Evolutionary conservation across 306 rosid species (phyloP).

Genomic region (Cucumis cinereus): DNA sequence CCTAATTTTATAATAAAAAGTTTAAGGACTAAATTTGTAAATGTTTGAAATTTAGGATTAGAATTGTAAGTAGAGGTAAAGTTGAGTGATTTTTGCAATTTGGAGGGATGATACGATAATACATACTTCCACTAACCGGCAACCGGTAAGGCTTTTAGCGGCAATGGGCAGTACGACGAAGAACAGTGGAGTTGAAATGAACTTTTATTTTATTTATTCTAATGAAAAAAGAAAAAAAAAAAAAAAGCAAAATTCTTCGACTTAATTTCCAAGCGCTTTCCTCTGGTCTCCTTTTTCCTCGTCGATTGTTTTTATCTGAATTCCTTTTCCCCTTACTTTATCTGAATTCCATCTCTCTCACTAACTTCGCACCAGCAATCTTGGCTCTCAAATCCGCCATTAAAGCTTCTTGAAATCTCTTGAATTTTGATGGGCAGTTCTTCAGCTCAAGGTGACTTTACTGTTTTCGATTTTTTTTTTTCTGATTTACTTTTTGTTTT

Average conservation of each 20-base stretch:
- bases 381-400: neutral
- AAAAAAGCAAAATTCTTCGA: neutral
- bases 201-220: neutral
- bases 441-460: neutral
- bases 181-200: neutral
- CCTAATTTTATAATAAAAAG: too few species aligned
- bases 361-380: neutral
- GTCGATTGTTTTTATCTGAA: neutral
- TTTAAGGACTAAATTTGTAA: too few species aligned
- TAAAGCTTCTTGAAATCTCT: neutral
- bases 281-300: neutral
- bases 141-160: neutral
- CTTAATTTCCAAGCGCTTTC: slow-evolving; percentile 1
- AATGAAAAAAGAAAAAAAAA: neutral
- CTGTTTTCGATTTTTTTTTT: neutral
- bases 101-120: neutral
- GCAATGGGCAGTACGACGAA: neutral
- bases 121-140: neutral
- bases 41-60: too few species aligned
- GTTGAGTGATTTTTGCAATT: too few species aligned
- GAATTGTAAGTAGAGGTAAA: too few species aligned
- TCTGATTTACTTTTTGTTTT: neutral
- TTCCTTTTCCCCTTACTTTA: neutral
- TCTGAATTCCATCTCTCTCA: neutral
- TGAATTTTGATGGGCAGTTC: neutral